Percentiles rank a stretch among this genome's conserved stretches.
phyloP scores from a whole-genome alignment of 192 early-diverging fungal genomes.

The Jimgerdemannia flammicorona region DNA sequence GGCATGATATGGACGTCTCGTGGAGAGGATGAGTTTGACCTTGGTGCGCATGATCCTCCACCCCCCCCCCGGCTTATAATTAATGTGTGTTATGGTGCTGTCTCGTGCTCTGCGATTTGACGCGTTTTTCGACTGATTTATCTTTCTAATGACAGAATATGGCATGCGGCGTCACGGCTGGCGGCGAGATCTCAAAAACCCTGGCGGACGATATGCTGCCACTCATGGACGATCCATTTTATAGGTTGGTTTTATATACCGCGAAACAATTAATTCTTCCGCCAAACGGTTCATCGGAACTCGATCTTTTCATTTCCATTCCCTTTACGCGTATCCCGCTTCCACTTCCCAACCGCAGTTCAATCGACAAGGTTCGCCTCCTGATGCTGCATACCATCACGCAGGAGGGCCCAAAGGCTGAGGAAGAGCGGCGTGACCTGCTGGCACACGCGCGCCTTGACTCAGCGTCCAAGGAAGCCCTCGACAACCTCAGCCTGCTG shows the following conservation, averaged over 20 bases:
- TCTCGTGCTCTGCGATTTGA: too few species aligned
- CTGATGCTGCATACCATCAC: slow-evolving; percentile 80
- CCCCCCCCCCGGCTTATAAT: too few species aligned
- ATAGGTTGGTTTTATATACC: slow-evolving; percentile 30
- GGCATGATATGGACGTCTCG: too few species aligned
- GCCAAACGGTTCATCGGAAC: background rate
- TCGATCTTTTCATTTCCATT: background rate
- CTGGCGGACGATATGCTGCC: slow-evolving; percentile 78
- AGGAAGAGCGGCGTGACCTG: slow-evolving; percentile 69
- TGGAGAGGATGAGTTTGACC: too few species aligned
- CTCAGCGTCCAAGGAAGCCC: slow-evolving; percentile 66
- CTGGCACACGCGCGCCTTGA: slow-evolving; percentile 66
- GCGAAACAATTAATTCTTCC: background rate
- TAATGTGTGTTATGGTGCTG: too few species aligned
- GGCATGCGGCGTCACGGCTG: slow-evolving; percentile 74
- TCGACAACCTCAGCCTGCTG: slow-evolving; percentile 67
- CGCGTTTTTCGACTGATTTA: slow-evolving; percentile 6
- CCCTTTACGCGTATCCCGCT: background rate
- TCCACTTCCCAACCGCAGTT: slow-evolving; percentile 4
- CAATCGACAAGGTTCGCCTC: slow-evolving; percentile 69
- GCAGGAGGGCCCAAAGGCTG: slow-evolving; percentile 68
- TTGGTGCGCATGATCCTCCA: too few species aligned
- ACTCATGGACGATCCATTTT: slow-evolving; percentile 63
- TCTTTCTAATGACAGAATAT: slow-evolving; percentile 44
- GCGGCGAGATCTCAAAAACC: slow-evolving; percentile 65